Evolutionary conservation across 2,329 filamentous ascomycete genomes (phyloP), one percentile per base, ranked within the genome.

Genomic region (Calonectria pauciramosa): DNA sequence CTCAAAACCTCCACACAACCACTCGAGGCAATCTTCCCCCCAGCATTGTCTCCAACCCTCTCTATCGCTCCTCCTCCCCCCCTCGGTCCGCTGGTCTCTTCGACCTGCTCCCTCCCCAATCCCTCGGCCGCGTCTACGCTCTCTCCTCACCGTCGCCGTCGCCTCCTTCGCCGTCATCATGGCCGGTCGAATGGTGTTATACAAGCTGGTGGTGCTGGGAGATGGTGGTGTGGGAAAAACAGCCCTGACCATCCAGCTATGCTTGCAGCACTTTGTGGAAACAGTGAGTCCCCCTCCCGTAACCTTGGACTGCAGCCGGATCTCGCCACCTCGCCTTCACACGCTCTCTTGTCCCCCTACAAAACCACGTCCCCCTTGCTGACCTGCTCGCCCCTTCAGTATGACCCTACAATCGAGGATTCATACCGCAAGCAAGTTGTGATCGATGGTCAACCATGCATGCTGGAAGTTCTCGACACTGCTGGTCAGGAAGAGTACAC

Each of bases 401-500:
- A 96, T 84, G 94, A 96, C 86, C 94, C 94, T 54, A 96, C 94
- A 76, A 96, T 96, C 85, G 94, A 96, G 86, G 94, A 96, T 85
- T 96, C 94, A 74, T 96, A 96, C 85, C 91, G 94, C 80, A 96
- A 96, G 87, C 94, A 96, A 85, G 94, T 96, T 75, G 94, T 98
- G 83, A 99, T 99, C 86, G 97, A 99, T 84, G 92, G 93, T 76
- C 95, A 98, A 85, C 96, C 96, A 56, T 98, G 96, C 89, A 98
- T 98, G 96, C 92, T 98, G 82, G 96, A 99, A 86, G 96, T 98
- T 63, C 91, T 98, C 82, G 97, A 99, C 87, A 99, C 97, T 70
- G 97, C 97, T 68, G 97, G 97, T 72, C 97, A 99, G 86, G 97
- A 99, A 88, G 97, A 99, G 88, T 99, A 99, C 87, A 98, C 96